phyloP scores from a whole-genome alignment of 2,329 filamentous ascomycete genomes.

The Teratosphaeria epicoccoides region DNA sequence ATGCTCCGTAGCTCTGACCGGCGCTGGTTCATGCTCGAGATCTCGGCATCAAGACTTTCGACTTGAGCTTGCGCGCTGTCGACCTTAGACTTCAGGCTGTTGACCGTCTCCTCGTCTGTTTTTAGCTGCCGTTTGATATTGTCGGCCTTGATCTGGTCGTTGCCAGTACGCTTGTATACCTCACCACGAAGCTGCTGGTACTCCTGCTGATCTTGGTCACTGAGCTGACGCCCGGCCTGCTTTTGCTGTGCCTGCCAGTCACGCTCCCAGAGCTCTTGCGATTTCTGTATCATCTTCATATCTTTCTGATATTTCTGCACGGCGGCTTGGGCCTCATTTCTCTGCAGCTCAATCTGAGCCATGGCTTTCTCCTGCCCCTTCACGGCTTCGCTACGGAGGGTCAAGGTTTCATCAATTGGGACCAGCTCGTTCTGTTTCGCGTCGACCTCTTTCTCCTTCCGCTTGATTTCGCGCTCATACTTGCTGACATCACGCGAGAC shows the following conservation, averaged over 20 bases:
- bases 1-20: slow-evolving; percentile 51
- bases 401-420: slow-evolving; percentile 85
- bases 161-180: slow-evolving; percentile 70
- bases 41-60: slow-evolving; percentile 62
- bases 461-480: slow-evolving; percentile 74
- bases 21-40: slow-evolving; percentile 57
- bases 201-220: slow-evolving; percentile 74
- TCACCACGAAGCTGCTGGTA: slow-evolving; percentile 78
- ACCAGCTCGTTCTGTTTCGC: slow-evolving; percentile 76
- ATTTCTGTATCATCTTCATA: slow-evolving; percentile 75
- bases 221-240: slow-evolving; percentile 77
- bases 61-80: slow-evolving; percentile 65
- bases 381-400: slow-evolving; percentile 62
- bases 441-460: slow-evolving; percentile 77
- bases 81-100: slow-evolving; percentile 78
- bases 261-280: slow-evolving; percentile 75
- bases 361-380: slow-evolving; percentile 58
- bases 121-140: slow-evolving; percentile 81
- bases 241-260: slow-evolving; percentile 78
- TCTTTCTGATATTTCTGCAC: slow-evolving; percentile 71
- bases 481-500: slow-evolving; percentile 66
- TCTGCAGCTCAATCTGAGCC: slow-evolving; percentile 62
- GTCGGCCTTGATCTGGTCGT: slow-evolving; percentile 72
- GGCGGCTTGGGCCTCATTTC: slow-evolving; percentile 56
- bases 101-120: slow-evolving; percentile 82